Conservation (phyloP, 495 filamentous ascomycete species). For the Pyronema omphalodes region DNA sequence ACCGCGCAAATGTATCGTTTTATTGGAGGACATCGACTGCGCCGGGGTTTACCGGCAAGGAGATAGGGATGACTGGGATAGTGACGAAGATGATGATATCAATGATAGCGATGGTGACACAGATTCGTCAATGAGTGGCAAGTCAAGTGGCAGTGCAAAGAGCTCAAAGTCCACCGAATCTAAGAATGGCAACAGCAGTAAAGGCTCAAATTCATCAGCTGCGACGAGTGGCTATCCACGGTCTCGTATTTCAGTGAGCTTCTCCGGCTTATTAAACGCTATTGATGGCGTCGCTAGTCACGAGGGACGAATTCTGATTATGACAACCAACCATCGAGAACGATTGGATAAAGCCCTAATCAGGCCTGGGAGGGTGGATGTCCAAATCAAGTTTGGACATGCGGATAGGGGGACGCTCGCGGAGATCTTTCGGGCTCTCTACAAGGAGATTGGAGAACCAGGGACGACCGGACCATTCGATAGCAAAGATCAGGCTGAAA, state of each 20-base stretch:
- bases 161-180: background rate
- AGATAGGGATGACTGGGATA: conserved; percentile 12
- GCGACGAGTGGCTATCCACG: background rate
- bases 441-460: conserved; percentile 4
- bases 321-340: conserved; percentile 69
- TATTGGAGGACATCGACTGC: conserved; percentile 51
- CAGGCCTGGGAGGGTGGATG: conserved; percentile 59
- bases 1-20: conserved; percentile 42
- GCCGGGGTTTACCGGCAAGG: conserved; percentile 34
- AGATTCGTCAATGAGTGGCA: background rate
- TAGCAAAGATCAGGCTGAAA: background rate
- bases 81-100: conserved; percentile 19
- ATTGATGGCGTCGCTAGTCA: conserved; percentile 63
- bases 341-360: conserved; percentile 60
- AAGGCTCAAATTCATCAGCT: background rate
- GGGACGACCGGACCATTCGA: background rate
- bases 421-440: conserved; percentile 22
- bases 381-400: conserved; percentile 46
- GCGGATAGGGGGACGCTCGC: conserved; percentile 24
- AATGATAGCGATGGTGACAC: conserved; percentile 11
- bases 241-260: conserved; percentile 29
- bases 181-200: conserved; percentile 7
- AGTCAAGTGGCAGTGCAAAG: background rate
- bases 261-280: conserved; percentile 61
- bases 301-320: conserved; percentile 62